Percentiles rank a stretch among this genome's conserved stretches.
Conservation (phyloP, 2,329 filamentous ascomycete genomes). For the Colletotrichum lindemuthianum region DNA sequence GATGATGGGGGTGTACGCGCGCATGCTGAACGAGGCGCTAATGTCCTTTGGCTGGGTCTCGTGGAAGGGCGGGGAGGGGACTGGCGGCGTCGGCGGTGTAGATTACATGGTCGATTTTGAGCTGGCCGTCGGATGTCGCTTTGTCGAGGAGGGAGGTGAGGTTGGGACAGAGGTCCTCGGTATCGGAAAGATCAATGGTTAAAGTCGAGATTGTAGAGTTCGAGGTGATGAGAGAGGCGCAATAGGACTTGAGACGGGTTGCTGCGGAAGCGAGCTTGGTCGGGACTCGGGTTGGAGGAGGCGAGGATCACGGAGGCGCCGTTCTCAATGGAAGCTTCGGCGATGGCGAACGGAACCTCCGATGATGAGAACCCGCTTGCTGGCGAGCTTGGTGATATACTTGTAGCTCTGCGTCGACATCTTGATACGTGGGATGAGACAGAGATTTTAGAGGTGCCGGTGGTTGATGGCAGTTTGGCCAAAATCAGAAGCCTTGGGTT, state of each 20-base stretch:
- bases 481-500: too few species aligned
- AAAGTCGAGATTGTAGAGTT: neutral
- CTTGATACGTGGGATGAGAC: neutral
- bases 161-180: slow-evolving; percentile 3
- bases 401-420: slow-evolving; percentile 8
- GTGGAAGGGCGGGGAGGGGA: neutral
- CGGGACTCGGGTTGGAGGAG: slow-evolving; percentile 1
- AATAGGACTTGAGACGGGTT: neutral
- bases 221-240: neutral
- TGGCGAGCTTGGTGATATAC: slow-evolving; percentile 12
- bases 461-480: too few species aligned
- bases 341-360: slow-evolving; percentile 20
- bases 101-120: slow-evolving; percentile 16
- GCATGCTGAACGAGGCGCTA: slow-evolving; percentile 2
- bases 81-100: slow-evolving; percentile 20
- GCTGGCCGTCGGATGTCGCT: neutral
- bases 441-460: neutral
- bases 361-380: slow-evolving; percentile 8
- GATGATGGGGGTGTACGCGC: slow-evolving; percentile 12
- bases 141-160: neutral
- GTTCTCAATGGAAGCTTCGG: slow-evolving; percentile 14
- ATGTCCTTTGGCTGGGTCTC: neutral
- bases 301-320: slow-evolving; percentile 1
- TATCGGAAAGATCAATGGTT: slow-evolving; percentile 15
- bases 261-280: slow-evolving; percentile 16